A percentile compares a stretch with the other conserved stretches of the same genome.
Conservation (phyloP, 2,329 filamentous ascomycete species). For the Tolypocladium capitatum region DNA sequence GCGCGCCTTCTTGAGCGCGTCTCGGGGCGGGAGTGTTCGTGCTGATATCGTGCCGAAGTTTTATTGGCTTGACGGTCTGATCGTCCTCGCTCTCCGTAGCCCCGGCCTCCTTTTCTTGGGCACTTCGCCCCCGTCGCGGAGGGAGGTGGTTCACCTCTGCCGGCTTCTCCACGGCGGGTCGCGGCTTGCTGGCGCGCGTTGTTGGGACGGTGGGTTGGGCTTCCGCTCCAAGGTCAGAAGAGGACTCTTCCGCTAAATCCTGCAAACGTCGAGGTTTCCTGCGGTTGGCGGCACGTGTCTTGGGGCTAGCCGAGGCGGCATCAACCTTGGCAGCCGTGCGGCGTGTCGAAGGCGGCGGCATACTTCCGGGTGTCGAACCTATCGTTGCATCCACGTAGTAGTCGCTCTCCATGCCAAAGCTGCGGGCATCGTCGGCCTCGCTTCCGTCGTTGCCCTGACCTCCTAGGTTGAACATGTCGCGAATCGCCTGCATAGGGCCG, state of each 20-base stretch:
- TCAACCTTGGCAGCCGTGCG: neutral
- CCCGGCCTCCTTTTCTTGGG: neutral
- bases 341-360: neutral
- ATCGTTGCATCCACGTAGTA: slow-evolving; percentile 24
- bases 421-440: slow-evolving; percentile 19
- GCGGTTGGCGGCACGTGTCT: neutral
- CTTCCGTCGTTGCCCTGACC: slow-evolving; percentile 5
- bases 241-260: neutral
- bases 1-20: neutral
- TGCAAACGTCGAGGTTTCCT: neutral
- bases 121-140: neutral
- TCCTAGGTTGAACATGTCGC: neutral
- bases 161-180: neutral
- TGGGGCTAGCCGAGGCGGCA: neutral
- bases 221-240: neutral
- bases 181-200: neutral
- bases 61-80: neutral
- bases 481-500: neutral
- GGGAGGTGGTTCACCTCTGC: neutral
- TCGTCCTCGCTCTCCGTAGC: neutral
- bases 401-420: slow-evolving; percentile 23
- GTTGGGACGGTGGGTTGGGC: neutral
- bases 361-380: slow-evolving; percentile 12
- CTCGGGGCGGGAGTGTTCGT: neutral
- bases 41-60: neutral